Evolutionary conservation across 2,329 filamentous ascomycete species (phyloP).

Genomic region (Exophiala sideris): DNA sequence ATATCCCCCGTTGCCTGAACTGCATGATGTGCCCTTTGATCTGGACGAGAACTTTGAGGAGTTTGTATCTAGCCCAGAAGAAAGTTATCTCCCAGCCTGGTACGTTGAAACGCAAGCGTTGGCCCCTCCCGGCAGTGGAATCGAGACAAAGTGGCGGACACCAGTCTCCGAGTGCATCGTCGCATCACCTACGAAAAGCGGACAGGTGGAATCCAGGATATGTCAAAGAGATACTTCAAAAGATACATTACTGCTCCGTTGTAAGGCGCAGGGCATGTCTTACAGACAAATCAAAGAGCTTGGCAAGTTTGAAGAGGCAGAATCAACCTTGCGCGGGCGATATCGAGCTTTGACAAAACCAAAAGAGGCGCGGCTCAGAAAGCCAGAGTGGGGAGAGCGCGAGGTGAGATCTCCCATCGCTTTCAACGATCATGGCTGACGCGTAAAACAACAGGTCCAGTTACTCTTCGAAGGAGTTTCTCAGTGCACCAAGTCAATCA

Average conservation of each 20-base stretch:
- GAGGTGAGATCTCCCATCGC: constrained; percentile 39
- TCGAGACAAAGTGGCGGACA: background rate
- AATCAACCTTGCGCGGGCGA: constrained; percentile 47
- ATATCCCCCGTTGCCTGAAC: background rate
- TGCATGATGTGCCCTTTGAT: background rate
- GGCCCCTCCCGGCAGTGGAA: background rate
- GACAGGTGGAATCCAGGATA: constrained; percentile 2
- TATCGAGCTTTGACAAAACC: constrained; percentile 46
- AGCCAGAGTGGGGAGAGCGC: constrained; percentile 41
- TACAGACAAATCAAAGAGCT: constrained; percentile 48
- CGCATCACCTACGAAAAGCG: background rate
- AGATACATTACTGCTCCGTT: constrained; percentile 41
- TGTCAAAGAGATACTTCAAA: constrained; percentile 27
- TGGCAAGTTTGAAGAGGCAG: constrained; percentile 44
- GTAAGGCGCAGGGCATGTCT: constrained; percentile 41
- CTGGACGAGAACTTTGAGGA: background rate
- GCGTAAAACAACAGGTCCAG: constrained; percentile 34
- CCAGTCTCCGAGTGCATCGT: background rate
- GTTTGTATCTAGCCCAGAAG: background rate
- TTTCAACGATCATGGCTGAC: background rate
- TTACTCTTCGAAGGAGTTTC: constrained; percentile 41
- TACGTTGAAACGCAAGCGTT: background rate
- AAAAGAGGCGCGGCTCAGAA: constrained; percentile 45
- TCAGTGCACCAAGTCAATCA: constrained; percentile 24
- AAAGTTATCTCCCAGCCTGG: background rate